phyloP scores from a whole-genome alignment of 2,329 filamentous ascomycete genomes.

The Alternaria sp. region DNA sequence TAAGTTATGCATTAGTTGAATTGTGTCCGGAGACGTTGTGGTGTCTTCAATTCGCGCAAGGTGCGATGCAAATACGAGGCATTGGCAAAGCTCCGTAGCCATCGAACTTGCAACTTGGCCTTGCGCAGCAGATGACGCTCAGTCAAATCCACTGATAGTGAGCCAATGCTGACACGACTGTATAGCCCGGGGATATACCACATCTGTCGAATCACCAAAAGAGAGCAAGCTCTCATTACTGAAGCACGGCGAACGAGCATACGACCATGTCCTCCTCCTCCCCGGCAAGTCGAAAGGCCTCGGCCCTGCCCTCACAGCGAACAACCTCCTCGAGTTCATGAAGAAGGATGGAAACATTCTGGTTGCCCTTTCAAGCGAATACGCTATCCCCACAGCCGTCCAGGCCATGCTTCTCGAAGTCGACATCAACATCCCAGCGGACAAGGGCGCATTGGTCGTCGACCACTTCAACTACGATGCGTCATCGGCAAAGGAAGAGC shows the following conservation, averaged over 20 bases:
- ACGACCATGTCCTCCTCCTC: conserved; percentile 89
- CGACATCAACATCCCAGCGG: conserved; percentile 84
- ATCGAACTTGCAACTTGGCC: conserved; percentile 19
- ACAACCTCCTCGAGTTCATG: conserved; percentile 86
- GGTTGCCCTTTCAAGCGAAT: conserved; percentile 77
- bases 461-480: conserved; percentile 96
- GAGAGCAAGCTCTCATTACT: conserved; percentile 72
- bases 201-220: conserved; percentile 73
- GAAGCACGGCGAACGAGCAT: conserved; percentile 82
- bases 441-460: conserved; percentile 83
- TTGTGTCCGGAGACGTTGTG: neutral
- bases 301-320: conserved; percentile 85
- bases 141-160: conserved; percentile 1
- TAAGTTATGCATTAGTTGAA: conserved; percentile 49
- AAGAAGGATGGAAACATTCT: conserved; percentile 92
- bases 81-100: conserved; percentile 1
- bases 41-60: neutral
- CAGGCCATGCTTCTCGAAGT: conserved; percentile 83
- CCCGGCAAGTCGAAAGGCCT: conserved; percentile 92
- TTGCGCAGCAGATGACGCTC: neutral
- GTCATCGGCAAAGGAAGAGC: conserved; percentile 75
- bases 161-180: conserved; percentile 11
- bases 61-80: neutral
- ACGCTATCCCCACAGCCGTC: conserved; percentile 73
- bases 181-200: conserved; percentile 79